These are phyloP conservation scores for Sechiopsis laciniata DNA, from an alignment of 306 rosid genomes.

Conservation along the genomic window DNA sequence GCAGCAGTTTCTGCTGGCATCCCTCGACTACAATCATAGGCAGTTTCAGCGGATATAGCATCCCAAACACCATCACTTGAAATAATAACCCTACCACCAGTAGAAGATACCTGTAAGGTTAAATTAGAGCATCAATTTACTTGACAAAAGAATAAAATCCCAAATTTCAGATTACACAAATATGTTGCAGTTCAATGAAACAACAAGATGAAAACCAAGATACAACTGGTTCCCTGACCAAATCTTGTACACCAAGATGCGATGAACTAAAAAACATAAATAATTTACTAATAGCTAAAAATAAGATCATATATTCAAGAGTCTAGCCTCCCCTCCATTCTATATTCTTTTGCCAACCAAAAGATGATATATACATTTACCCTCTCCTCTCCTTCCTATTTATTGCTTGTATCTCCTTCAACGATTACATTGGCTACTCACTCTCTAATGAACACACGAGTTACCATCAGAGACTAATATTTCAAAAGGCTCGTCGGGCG, in stretches of 20 bases:
- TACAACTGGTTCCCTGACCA: background rate
- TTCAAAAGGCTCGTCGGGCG: no score
- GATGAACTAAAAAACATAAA: constrained; percentile 4
- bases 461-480: no score
- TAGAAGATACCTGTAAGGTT: constrained; percentile 62
- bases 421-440: background rate
- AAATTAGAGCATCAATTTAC: constrained; percentile 21
- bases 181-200: background rate
- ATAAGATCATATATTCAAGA: background rate
- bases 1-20: constrained; percentile 80
- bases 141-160: background rate
- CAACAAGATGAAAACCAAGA: background rate
- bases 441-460: no score
- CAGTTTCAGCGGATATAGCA: constrained; percentile 67
- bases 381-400: constrained; percentile 1
- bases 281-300: background rate
- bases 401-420: background rate
- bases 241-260: background rate
- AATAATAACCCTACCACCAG: constrained; percentile 90
- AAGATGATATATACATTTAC: background rate
- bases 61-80: constrained; percentile 99
- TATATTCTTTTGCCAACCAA: background rate
- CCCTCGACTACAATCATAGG: constrained; percentile 87
- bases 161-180: constrained; percentile 7
- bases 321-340: background rate